Evolutionary conservation across 2,329 filamentous ascomycete genomes (phyloP).

Genomic region (Ramularia endophylla): DNA sequence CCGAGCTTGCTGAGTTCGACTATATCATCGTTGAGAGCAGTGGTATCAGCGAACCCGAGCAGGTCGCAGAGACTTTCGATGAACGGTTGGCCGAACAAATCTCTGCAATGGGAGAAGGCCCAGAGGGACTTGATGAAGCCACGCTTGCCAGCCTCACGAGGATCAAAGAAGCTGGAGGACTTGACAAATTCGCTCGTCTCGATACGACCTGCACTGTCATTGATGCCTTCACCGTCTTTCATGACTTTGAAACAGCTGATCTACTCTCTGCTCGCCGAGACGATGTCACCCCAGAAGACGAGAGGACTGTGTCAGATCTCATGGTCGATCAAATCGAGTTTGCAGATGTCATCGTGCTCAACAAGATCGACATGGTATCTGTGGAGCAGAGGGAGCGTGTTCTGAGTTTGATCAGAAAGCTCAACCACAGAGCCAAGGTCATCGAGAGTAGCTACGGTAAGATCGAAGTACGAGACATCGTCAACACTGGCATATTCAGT

Average conservation of each 20-base stretch:
- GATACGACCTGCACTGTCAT: constrained; percentile 69
- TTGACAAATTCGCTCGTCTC: constrained; percentile 60
- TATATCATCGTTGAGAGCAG: constrained; percentile 68
- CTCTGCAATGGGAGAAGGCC: constrained; percentile 26
- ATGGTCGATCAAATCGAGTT: constrained; percentile 77
- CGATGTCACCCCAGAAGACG: constrained; percentile 59
- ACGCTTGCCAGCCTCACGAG: constrained; percentile 23
- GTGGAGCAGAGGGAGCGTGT: constrained; percentile 31
- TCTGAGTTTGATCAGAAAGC: constrained; percentile 36
- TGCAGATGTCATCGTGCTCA: constrained; percentile 65
- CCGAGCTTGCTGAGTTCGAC: constrained; percentile 58
- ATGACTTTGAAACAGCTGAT: constrained; percentile 66
- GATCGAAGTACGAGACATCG: constrained; percentile 56
- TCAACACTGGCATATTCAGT: constrained; percentile 61
- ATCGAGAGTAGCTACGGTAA: constrained; percentile 55
- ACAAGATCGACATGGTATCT: constrained; percentile 60
- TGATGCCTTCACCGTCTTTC: constrained; percentile 65
- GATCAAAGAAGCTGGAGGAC: constrained; percentile 50
- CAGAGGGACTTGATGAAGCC: constrained; percentile 13
- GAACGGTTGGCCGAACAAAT: constrained; percentile 41
- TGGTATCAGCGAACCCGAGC: constrained; percentile 66
- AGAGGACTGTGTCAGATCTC: constrained; percentile 66
- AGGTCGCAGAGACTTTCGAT: constrained; percentile 69
- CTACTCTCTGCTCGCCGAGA: constrained; percentile 58
- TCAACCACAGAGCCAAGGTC: constrained; percentile 63